Conservation (phyloP, 108 stramenopile genomes). For the Mayamaea pseudoterrestris region DNA sequence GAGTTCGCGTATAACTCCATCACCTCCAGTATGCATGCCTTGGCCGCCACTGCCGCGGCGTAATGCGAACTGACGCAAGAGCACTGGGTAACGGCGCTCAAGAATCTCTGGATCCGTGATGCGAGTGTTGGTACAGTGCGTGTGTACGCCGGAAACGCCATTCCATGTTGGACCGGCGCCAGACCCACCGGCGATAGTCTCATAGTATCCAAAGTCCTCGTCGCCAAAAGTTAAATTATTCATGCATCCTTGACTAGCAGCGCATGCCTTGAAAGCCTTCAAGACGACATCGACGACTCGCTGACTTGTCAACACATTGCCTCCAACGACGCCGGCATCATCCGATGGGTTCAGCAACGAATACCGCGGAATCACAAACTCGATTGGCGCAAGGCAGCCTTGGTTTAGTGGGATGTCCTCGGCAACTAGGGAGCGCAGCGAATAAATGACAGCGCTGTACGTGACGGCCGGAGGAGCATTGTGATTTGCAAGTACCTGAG, state of each 20-base stretch:
- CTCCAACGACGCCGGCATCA: slow-evolving; percentile 95
- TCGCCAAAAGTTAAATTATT: slow-evolving; percentile 99
- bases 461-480: slow-evolving; percentile 99
- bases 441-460: slow-evolving; percentile 95
- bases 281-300: slow-evolving; percentile 97
- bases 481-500: slow-evolving; percentile 90
- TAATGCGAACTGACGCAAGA: slow-evolving; percentile 83
- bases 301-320: slow-evolving; percentile 97
- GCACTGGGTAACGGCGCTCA: slow-evolving; percentile 90
- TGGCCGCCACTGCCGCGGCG: slow-evolving; percentile 87
- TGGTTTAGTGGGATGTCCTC: slow-evolving; percentile 96
- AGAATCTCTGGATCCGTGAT: slow-evolving; percentile 98
- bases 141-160: slow-evolving; percentile 93
- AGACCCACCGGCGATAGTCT: slow-evolving; percentile 98
- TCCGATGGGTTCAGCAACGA: slow-evolving; percentile 85
- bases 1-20: slow-evolving; percentile 90
- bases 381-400: slow-evolving; percentile 91
- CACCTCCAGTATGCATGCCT: slow-evolving; percentile 84
- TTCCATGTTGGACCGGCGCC: slow-evolving; percentile 96
- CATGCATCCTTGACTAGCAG: slow-evolving; percentile 99
- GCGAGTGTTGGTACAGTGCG: slow-evolving; percentile 99
- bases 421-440: slow-evolving; percentile 85
- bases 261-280: slow-evolving; percentile 91
- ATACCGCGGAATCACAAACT: slow-evolving; percentile 80
- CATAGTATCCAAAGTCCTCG: slow-evolving; percentile 93